Conservation (phyloP, 768 basidiomycete genomes). For the Naganishia kalamii region DNA sequence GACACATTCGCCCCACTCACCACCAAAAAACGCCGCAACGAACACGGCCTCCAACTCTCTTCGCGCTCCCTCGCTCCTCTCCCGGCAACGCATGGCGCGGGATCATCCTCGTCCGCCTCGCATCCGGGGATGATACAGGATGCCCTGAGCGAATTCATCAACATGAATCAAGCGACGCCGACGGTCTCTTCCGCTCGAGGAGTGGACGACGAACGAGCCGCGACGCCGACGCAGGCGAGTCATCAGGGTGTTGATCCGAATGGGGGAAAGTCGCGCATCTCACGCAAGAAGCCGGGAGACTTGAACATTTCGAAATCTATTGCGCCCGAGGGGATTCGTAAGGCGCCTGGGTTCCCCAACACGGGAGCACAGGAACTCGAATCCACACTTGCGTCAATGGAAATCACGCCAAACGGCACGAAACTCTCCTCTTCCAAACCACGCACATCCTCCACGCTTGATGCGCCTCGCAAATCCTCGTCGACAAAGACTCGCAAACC, state of each 20-base stretch:
- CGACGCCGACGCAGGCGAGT: neutral
- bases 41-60: conserved; percentile 27
- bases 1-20: conserved; percentile 8
- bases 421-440: neutral
- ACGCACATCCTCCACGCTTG: neutral
- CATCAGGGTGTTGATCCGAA: neutral
- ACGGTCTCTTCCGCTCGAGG: neutral
- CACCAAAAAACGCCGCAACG: conserved; percentile 28
- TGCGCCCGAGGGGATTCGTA: conserved; percentile 37
- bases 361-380: neutral
- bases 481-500: conserved; percentile 20
- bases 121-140: conserved; percentile 1
- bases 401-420: neutral
- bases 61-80: conserved; percentile 26
- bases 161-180: conserved; percentile 18
- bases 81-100: conserved; percentile 1
- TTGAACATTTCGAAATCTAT: conserved; percentile 43
- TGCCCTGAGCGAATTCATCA: conserved; percentile 11
- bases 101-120: neutral
- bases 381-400: neutral
- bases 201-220: neutral
- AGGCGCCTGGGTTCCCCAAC: neutral
- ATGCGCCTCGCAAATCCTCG: neutral
- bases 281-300: conserved; percentile 43
- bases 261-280: conserved; percentile 32